phyloP scores from a whole-genome alignment of 2,329 filamentous ascomycete species.

The Cladosporium velox region DNA sequence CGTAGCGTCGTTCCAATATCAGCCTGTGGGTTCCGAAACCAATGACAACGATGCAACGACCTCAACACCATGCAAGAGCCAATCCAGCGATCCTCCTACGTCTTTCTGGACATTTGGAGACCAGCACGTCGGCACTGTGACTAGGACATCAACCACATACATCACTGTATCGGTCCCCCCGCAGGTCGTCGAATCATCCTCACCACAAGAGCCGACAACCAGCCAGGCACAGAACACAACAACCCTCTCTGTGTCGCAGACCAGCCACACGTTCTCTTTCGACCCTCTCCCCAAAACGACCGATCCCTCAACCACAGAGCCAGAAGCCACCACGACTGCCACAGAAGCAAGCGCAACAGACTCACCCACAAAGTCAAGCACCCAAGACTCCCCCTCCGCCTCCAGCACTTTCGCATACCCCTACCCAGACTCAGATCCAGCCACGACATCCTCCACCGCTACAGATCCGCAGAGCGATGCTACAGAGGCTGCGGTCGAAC shows the following conservation, averaged over 20 bases:
- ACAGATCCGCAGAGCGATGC: not conserved
- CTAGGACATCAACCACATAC: slow-evolving; percentile 1
- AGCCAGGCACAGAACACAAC: not conserved
- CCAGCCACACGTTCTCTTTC: not conserved
- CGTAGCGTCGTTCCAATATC: not conserved
- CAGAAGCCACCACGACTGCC: not conserved
- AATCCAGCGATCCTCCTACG: not conserved
- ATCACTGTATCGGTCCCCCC: not conserved
- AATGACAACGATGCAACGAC: not conserved
- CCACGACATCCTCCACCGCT: not conserved
- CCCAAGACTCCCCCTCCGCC: not conserved
- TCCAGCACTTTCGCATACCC: not conserved
- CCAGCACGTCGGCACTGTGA: not conserved
- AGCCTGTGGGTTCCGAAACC: not conserved
- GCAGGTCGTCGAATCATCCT: not conserved
- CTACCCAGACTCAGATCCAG: not conserved
- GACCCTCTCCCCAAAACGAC: not conserved
- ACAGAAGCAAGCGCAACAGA: not conserved
- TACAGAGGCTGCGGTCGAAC: not conserved
- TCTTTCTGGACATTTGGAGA: slow-evolving; percentile 10
- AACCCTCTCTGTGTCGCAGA: not conserved
- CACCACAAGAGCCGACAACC: not conserved
- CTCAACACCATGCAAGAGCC: not conserved
- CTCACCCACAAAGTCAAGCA: not conserved
- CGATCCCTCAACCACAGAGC: not conserved